Base-by-base conservation (phyloP, 768 basidiomycete genomes). In the Suillus bovinus region DNA sequence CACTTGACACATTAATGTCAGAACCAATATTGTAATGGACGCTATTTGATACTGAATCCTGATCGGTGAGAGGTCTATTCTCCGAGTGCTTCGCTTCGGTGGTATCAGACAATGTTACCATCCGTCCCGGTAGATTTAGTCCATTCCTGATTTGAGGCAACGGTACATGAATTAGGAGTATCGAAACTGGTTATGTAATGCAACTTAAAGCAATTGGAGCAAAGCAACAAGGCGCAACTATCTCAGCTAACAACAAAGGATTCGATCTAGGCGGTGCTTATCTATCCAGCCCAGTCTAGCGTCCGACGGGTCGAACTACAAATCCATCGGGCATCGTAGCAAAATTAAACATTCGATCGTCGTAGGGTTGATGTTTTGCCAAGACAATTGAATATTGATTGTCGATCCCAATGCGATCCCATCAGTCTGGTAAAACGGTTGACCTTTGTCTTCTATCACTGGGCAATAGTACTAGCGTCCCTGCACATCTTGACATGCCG, bases 201-300 rank as follows among this genome's bases (percentile, higher is more conserved):
- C 5, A 27, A 24, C 29, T 39, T 41, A 31, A 24, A 24, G 24
- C 22, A 55, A 41, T 54, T 11, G 24, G 50, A 42, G 47, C 34
- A 67, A n/a, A n/a, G n/a, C n/a, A n/a, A n/a, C n/a, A n/a, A n/a
- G 52, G 34, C 24, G 52, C 41, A 53, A 42, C 49, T 46, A 39
- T 55, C 54, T 64, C 56, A 56, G 41, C 61, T 52, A 61, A 61
- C 36, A 59, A 71, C 57, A 4, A 46, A 41, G 24, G 34, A 17
- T 33, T 24, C 22, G 3, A 16, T 54, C 7, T 33, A 22, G 53
- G 54, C 54, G 10, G 34, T 55, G 54, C 54, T 38, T 55, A 55
- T 55, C 54, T 55, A 10, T 33, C 33, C 33, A 34, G n/a, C n/a
- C 27, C 29, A 29, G 17, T 10, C 4, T 11, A 2, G 10, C 11